Percentiles rank a stretch among this genome's conserved stretches.
Conservation (phyloP, 371 early-diverging fungal species). For the Apophysomyces ossiformis region DNA sequence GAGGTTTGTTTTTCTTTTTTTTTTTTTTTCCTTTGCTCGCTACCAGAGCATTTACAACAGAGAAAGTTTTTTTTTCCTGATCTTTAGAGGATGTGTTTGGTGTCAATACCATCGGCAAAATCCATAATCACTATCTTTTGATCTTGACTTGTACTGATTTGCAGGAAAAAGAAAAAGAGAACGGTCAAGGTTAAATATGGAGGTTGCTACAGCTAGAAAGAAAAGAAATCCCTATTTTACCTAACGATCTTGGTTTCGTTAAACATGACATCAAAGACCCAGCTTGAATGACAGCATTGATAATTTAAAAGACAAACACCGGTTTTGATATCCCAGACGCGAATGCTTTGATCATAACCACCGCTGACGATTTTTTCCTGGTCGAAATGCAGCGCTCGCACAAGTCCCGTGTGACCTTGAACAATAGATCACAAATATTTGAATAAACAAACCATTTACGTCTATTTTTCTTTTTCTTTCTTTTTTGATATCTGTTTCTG, state of each 20-base stretch:
- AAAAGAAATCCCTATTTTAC: slow-evolving; percentile 12
- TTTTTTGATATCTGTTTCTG: neutral
- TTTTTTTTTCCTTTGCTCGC: neutral
- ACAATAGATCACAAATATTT: slow-evolving; percentile 1
- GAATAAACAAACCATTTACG: too few relatives aligned
- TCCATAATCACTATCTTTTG: slow-evolving; percentile 6
- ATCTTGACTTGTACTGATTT: slow-evolving; percentile 3
- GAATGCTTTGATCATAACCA: slow-evolving; percentile 92
- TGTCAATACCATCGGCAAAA: slow-evolving; percentile 6
- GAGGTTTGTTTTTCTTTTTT: neutral
- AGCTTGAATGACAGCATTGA: slow-evolving; percentile 77
- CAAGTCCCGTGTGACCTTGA: slow-evolving; percentile 89
- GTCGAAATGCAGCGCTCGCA: slow-evolving; percentile 84
- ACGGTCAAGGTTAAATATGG: too few relatives aligned
- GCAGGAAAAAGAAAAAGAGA: neutral
- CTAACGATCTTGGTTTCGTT: slow-evolving; percentile 79
- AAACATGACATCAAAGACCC: slow-evolving; percentile 96
- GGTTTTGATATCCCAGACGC: slow-evolving; percentile 84
- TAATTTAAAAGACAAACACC: slow-evolving; percentile 57
- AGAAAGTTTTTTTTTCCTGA: too few relatives aligned
- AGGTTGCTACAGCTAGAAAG: too few relatives aligned
- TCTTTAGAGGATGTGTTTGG: slow-evolving; percentile 1
- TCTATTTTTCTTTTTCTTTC: neutral
- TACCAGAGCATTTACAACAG: neutral
- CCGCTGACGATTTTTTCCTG: slow-evolving; percentile 58